phyloP scores from a whole-genome alignment of 2,329 filamentous ascomycete species.

The Curvularia hawaiiensis region DNA sequence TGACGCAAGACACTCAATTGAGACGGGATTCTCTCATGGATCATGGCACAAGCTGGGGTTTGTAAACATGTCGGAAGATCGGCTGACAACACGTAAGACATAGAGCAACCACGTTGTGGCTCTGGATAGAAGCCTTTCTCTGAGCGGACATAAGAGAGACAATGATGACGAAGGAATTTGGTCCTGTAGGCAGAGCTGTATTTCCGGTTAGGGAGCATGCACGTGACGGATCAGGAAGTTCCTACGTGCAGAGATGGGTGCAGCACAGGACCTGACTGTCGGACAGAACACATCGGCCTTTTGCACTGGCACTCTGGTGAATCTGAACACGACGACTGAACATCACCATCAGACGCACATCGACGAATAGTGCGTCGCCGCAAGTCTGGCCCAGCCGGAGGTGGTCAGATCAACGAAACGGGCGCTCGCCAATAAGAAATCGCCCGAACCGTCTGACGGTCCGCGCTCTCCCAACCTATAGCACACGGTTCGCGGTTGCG shows the following conservation, averaged over 20 bases:
- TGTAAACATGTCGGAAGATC: background rate
- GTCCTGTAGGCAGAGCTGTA: background rate
- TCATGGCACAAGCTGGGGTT: background rate
- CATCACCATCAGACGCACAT: background rate
- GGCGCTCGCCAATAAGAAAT: conserved; percentile 9
- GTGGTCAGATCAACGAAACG: conserved; percentile 1
- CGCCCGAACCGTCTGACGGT: conserved; percentile 9
- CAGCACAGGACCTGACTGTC: no score
- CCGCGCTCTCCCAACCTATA: conserved; percentile 7
- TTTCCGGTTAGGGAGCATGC: background rate
- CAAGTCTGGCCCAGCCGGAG: conserved; percentile 1
- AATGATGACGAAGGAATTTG: background rate
- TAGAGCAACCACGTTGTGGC: background rate
- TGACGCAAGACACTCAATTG: background rate
- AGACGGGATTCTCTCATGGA: no score
- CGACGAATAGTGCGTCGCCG: conserved; percentile 1
- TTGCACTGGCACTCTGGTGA: background rate
- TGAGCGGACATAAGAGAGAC: background rate
- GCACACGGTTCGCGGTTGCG: conserved; percentile 9
- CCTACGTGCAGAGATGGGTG: no score
- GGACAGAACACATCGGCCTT: no score
- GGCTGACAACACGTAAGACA: background rate
- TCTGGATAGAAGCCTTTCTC: background rate
- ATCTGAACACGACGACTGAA: background rate
- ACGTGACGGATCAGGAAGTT: background rate